Conservation (phyloP, 371 early-diverging fungal species). For the Phascolomyces articulosus region DNA sequence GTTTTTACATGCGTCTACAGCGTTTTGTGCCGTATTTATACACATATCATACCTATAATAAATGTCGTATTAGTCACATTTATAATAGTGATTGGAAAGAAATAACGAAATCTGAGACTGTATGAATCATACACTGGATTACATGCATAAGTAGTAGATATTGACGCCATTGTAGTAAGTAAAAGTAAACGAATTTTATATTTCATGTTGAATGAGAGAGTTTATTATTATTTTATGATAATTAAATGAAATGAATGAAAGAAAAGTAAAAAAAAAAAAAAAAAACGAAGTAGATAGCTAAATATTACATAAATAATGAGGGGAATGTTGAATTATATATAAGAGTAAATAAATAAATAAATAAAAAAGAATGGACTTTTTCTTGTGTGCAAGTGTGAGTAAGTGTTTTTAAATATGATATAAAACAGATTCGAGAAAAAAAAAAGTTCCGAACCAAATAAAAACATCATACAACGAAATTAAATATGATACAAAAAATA, state of each 20-base stretch:
- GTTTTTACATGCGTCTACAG: conserved; percentile 6
- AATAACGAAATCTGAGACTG: background rate
- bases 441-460: background rate
- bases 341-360: conserved; percentile 1
- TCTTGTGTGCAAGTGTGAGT: background rate
- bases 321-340: background rate
- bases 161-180: background rate
- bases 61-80: too few relatives aligned
- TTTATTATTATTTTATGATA: background rate
- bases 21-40: conserved; percentile 18
- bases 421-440: background rate
- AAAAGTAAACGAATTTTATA: background rate
- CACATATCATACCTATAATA: conserved; percentile 16
- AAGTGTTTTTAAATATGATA: background rate
- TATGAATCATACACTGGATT: conserved; percentile 12
- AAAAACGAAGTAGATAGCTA: background rate
- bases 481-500: too few relatives aligned
- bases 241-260: background rate
- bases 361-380: background rate
- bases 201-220: conserved; percentile 4
- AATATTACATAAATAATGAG: too few relatives aligned
- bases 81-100: too few relatives aligned
- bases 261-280: conserved; percentile 5
- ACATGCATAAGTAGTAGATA: background rate
- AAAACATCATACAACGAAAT: too few relatives aligned